phyloP scores from a whole-genome alignment of 1,284 basidiomycete genomes.

The Ceratobasidium sp. region DNA sequence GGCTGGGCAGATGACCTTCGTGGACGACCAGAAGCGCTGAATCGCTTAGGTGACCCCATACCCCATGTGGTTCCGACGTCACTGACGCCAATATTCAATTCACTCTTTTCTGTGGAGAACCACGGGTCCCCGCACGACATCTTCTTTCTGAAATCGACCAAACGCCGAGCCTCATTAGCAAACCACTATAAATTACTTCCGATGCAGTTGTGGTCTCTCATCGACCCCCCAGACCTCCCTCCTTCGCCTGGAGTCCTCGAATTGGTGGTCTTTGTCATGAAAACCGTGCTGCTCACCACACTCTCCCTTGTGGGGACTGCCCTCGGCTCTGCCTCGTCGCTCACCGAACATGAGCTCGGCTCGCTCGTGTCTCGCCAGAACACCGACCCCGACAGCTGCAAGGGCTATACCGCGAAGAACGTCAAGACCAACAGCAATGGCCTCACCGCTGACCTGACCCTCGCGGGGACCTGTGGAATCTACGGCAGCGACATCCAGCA shows the following conservation, averaged over 20 bases:
- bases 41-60: not conserved
- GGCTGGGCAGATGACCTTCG: not conserved
- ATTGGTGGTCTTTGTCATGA: slow-evolving; percentile 5
- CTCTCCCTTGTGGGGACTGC: slow-evolving; percentile 28
- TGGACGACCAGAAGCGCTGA: not conserved
- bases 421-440: slow-evolving; percentile 54
- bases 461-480: slow-evolving; percentile 71
- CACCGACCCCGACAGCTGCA: slow-evolving; percentile 44
- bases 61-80: not conserved
- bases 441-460: slow-evolving; percentile 49
- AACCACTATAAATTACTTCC: not conserved
- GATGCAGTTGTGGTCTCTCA: not conserved
- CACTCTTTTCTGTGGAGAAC: not conserved
- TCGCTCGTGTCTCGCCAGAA: slow-evolving; percentile 27
- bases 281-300: slow-evolving; percentile 16
- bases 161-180: not conserved
- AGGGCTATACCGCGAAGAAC: slow-evolving; percentile 61
- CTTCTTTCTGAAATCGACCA: not conserved
- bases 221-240: not conserved
- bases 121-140: not conserved
- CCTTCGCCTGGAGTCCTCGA: not conserved
- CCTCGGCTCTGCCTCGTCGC: slow-evolving; percentile 11
- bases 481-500: slow-evolving; percentile 71
- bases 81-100: not conserved
- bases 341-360: not conserved